These are phyloP conservation scores for Salix koriyanagi DNA, from an alignment of 345 rosid species.

Conservation along the genomic window DNA sequence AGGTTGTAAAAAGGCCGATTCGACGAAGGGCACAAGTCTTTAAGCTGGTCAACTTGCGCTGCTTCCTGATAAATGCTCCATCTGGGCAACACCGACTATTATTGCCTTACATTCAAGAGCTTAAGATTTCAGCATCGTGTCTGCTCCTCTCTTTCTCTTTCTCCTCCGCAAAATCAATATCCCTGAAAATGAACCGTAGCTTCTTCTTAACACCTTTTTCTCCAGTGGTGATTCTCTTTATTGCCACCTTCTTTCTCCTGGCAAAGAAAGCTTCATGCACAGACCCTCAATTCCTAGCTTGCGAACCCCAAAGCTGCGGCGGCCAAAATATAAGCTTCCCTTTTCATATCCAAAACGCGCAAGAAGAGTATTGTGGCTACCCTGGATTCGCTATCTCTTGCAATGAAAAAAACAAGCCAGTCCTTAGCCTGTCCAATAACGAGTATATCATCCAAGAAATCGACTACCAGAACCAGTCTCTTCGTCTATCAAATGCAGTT, in stretches of 20 bases:
- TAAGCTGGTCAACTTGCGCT: too few species aligned
- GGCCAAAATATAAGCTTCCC: constrained; percentile 33
- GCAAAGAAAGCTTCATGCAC: background rate
- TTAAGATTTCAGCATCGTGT: background rate
- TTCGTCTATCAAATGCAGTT: constrained; percentile 34
- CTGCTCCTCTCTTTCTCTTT: background rate
- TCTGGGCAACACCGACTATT: too few species aligned
- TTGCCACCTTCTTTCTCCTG: constrained; percentile 4
- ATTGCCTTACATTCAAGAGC: too few species aligned
- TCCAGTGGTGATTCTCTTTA: constrained; percentile 4
- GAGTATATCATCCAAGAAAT: constrained; percentile 31
- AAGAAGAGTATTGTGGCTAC: constrained; percentile 34
- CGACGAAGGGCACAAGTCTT: too few species aligned
- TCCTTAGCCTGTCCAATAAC: constrained; percentile 21
- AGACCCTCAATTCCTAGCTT: constrained; percentile 18
- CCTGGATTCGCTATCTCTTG: constrained; percentile 48
- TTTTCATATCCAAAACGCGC: constrained; percentile 28
- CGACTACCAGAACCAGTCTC: constrained; percentile 25
- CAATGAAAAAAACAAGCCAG: constrained; percentile 9
- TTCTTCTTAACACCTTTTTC: background rate
- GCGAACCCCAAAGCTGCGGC: constrained; percentile 29
- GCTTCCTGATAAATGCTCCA: too few species aligned
- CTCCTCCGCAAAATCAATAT: background rate
- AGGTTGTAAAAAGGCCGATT: too few species aligned
- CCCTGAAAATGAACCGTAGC: constrained; percentile 13